Conservation (phyloP, 2,329 filamentous ascomycete genomes). For the Fusarium tanahbumbuense region DNA sequence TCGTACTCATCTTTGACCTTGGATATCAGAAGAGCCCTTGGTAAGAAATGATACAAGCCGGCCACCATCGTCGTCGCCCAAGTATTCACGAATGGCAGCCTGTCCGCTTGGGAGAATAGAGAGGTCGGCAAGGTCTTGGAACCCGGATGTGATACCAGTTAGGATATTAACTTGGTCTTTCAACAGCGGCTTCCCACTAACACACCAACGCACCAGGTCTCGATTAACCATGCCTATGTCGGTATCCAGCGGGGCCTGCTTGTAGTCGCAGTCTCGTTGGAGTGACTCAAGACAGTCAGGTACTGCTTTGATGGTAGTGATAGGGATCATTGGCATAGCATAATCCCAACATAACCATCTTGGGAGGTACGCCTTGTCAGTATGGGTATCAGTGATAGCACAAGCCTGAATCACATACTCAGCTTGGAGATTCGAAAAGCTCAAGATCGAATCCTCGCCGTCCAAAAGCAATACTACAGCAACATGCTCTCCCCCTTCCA, state of each 20-base stretch:
- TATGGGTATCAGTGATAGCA: not conserved
- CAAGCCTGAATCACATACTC: conserved; percentile 49
- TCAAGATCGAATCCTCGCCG: conserved; percentile 47
- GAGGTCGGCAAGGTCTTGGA: conserved; percentile 46
- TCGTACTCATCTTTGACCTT: not conserved
- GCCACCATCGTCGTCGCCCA: conserved; percentile 48
- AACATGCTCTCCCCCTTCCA: conserved; percentile 54
- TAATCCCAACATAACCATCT: conserved; percentile 51
- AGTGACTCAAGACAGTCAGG: conserved; percentile 55
- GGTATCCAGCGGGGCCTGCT: not conserved
- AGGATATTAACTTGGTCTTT: conserved; percentile 45
- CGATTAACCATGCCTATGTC: not conserved
- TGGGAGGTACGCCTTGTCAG: not conserved
- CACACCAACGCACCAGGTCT: conserved; percentile 43
- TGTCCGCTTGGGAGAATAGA: conserved; percentile 32
- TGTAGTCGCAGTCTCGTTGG: conserved; percentile 41
- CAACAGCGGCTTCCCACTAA: conserved; percentile 45
- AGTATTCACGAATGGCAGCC: conserved; percentile 38
- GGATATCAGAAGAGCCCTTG: conserved; percentile 32
- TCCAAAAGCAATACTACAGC: conserved; percentile 60
- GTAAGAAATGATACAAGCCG: conserved; percentile 49
- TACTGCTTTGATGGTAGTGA: conserved; percentile 52
- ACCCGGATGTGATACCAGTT: conserved; percentile 44
- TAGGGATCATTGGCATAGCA: conserved; percentile 57
- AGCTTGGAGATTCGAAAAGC: conserved; percentile 57